Conservation (phyloP, 192 early-diverging fungal species). For the Rhizoclosmatium sp. region DNA sequence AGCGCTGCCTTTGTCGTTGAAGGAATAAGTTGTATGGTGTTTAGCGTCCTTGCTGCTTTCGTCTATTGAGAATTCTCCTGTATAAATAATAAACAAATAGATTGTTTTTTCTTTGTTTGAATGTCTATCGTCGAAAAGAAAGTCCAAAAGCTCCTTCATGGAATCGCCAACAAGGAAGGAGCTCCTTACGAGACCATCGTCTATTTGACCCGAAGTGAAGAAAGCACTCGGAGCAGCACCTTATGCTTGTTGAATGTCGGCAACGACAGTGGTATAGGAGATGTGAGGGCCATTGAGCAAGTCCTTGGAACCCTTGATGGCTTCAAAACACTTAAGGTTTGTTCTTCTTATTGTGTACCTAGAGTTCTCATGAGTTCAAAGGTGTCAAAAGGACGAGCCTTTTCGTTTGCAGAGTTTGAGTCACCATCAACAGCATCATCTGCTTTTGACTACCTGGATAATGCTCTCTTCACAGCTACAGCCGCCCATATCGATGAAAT, state of each 20-base stretch:
- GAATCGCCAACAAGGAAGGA: slow-evolving; percentile 3
- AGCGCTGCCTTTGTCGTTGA: no score
- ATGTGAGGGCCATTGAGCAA: not conserved
- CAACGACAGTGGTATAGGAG: slow-evolving; percentile 5
- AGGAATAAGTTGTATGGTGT: not conserved
- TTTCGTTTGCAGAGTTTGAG: slow-evolving; percentile 25
- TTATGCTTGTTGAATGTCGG: slow-evolving; percentile 29
- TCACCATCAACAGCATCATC: not conserved
- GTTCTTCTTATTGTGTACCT: no score
- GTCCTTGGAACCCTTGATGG: not conserved
- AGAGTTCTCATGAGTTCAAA: not conserved
- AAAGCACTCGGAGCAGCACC: not conserved
- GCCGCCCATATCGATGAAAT: not conserved
- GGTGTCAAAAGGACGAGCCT: slow-evolving; percentile 12
- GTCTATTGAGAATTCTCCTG: no score
- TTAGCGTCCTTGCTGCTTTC: no score
- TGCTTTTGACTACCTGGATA: slow-evolving; percentile 7
- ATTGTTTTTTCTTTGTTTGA: no score
- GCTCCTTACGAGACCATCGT: not conserved
- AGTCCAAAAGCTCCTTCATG: slow-evolving; percentile 10
- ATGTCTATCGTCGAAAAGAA: slow-evolving; percentile 12
- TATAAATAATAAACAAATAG: no score
- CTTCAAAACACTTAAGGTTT: slow-evolving; percentile 15
- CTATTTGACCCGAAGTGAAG: not conserved
- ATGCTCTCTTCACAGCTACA: slow-evolving; percentile 14